Conservation (phyloP, 2,329 filamentous ascomycete species). For the Zymoseptoria ardabiliae region DNA sequence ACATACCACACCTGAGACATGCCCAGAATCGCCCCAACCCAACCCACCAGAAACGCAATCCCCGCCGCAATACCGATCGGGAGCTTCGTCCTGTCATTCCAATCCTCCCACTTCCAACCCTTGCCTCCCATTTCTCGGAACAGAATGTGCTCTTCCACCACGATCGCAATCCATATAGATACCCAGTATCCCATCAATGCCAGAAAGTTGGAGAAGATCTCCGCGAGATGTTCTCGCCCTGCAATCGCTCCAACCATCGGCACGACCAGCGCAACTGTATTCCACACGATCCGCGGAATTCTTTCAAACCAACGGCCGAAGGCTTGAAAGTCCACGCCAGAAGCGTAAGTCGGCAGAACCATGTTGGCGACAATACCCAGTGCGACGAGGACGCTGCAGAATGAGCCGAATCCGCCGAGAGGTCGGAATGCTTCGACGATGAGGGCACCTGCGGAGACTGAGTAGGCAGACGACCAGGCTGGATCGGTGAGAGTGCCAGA, state of each 20-base stretch:
- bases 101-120: constrained; percentile 54
- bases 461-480: constrained; percentile 52
- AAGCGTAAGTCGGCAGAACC: constrained; percentile 57
- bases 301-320: constrained; percentile 51
- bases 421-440: constrained; percentile 56
- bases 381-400: constrained; percentile 58
- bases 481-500: constrained; percentile 48
- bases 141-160: constrained; percentile 54
- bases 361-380: constrained; percentile 60
- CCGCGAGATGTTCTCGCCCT: constrained; percentile 52
- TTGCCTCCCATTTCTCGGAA: constrained; percentile 45
- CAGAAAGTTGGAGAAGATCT: constrained; percentile 63
- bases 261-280: constrained; percentile 53
- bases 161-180: constrained; percentile 56
- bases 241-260: constrained; percentile 59
- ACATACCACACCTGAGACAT: constrained; percentile 67
- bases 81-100: constrained; percentile 52
- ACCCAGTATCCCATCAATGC: constrained; percentile 67
- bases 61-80: constrained; percentile 57
- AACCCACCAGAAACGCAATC: constrained; percentile 55
- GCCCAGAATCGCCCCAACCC: constrained; percentile 57
- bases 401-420: constrained; percentile 56
- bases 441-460: constrained; percentile 53
- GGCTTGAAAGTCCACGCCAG: constrained; percentile 61
- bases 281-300: constrained; percentile 59